Conservation (phyloP, 352 stramenopile species). For the Phytophthora hibernalis region DNA sequence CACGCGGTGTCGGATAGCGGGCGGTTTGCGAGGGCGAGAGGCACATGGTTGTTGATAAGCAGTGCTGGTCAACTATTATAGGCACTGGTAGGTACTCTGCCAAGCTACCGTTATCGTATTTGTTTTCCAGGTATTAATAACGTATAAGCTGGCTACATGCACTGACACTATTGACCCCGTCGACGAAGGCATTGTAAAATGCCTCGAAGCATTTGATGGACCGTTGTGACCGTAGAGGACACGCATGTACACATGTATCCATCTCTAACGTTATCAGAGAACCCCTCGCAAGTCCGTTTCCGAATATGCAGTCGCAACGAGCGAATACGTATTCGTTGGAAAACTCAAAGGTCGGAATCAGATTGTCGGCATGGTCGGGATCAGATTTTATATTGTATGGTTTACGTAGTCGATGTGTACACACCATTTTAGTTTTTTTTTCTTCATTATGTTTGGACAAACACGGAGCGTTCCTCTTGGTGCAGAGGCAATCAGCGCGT, state of each 20-base stretch:
- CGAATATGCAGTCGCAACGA: no score
- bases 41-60: background rate
- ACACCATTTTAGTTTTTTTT: no score
- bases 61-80: background rate
- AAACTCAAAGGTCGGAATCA: no score
- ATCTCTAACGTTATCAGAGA: no score
- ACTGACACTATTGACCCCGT: constrained; percentile 4
- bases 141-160: background rate
- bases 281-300: constrained; percentile 1
- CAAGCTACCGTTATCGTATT: no score
- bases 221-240: constrained; percentile 2
- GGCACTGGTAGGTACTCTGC: no score
- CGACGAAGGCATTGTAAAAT: background rate
- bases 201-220: constrained; percentile 3
- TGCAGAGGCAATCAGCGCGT: background rate
- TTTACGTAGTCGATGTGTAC: background rate
- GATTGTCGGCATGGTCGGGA: background rate
- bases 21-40: background rate
- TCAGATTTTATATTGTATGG: background rate
- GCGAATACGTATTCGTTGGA: no score
- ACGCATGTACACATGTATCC: background rate
- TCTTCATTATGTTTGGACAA: constrained; percentile 1
- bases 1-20: background rate
- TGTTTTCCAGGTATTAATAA: background rate
- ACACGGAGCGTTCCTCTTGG: constrained; percentile 35